Evolutionary conservation across 2,329 filamentous ascomycete species (phyloP).

Genomic region (Fusarium bactridioides): DNA sequence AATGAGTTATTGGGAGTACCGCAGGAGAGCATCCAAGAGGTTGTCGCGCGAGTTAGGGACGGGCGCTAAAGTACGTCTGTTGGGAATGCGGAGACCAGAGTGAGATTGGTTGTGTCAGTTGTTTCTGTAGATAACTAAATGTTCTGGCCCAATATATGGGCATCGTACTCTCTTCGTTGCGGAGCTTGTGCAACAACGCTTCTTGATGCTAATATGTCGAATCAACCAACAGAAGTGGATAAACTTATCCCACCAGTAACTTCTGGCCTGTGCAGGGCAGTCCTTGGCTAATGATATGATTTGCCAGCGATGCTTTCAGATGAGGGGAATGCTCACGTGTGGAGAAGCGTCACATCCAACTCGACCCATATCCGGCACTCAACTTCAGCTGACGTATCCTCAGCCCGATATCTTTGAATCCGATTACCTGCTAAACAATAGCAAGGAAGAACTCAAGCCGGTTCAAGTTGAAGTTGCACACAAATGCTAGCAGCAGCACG

Average conservation of each 20-base stretch:
- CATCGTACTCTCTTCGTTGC: not conserved
- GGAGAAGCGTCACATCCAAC: not conserved
- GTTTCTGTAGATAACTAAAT: not conserved
- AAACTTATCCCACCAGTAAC: not conserved
- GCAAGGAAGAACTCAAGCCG: rapidly evolving
- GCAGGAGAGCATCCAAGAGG: not conserved
- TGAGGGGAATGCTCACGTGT: constrained; percentile 6
- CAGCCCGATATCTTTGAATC: not conserved
- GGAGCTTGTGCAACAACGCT: not conserved
- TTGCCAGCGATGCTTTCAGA: not conserved
- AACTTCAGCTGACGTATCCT: not conserved
- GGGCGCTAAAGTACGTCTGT: not conserved
- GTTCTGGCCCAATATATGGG: rapidly evolving
- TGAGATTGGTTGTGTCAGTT: not conserved
- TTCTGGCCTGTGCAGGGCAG: not conserved
- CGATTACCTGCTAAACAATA: not conserved
- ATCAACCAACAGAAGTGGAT: not conserved
- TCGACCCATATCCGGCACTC: not conserved
- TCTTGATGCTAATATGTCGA: not conserved
- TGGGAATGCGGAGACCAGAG: rapidly evolving
- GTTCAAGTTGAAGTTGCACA: not conserved
- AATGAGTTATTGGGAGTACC: not conserved
- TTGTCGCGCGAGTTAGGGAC: not conserved
- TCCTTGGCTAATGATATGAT: not conserved
- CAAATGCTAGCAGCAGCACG: constrained; percentile 10